Evolutionary conservation across 768 basidiomycete genomes (phyloP).

Genomic region (Psilocybe azurescens): DNA sequence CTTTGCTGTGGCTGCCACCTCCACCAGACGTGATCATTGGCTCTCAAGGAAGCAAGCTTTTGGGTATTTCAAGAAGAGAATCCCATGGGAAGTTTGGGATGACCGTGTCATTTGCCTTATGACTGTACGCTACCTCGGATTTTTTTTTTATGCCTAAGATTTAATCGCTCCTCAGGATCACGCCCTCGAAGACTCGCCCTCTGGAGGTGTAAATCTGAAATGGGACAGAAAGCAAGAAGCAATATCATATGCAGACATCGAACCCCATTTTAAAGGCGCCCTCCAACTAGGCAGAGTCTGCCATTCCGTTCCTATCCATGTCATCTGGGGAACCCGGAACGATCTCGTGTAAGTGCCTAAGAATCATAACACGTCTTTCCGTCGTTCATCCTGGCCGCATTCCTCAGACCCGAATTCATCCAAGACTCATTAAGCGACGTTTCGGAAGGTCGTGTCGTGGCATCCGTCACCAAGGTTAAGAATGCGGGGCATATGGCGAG

Average conservation of each 20-base stretch:
- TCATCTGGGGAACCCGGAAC: constrained; percentile 52
- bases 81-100: constrained; percentile 56
- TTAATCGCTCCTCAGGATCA: constrained; percentile 32
- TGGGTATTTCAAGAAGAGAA: constrained; percentile 44
- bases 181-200: constrained; percentile 35
- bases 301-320: constrained; percentile 43
- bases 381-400: background rate
- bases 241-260: constrained; percentile 46
- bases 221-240: constrained; percentile 52
- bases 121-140: constrained; percentile 33
- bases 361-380: background rate
- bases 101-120: constrained; percentile 41
- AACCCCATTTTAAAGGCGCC: constrained; percentile 48
- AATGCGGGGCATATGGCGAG: constrained; percentile 54
- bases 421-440: constrained; percentile 48
- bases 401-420: constrained; percentile 44
- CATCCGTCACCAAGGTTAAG: constrained; percentile 48
- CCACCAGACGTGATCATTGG: constrained; percentile 45
- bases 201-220: constrained; percentile 42
- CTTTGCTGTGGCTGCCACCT: constrained; percentile 40
- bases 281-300: constrained; percentile 38
- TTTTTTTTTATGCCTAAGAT: background rate
- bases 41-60: constrained; percentile 44
- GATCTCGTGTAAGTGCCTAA: constrained; percentile 46
- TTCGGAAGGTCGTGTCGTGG: constrained; percentile 42